A percentile compares a stretch with the other conserved stretches of the same genome.
phyloP scores from a whole-genome alignment of 495 filamentous ascomycete genomes.

The Penicillium manginii region DNA sequence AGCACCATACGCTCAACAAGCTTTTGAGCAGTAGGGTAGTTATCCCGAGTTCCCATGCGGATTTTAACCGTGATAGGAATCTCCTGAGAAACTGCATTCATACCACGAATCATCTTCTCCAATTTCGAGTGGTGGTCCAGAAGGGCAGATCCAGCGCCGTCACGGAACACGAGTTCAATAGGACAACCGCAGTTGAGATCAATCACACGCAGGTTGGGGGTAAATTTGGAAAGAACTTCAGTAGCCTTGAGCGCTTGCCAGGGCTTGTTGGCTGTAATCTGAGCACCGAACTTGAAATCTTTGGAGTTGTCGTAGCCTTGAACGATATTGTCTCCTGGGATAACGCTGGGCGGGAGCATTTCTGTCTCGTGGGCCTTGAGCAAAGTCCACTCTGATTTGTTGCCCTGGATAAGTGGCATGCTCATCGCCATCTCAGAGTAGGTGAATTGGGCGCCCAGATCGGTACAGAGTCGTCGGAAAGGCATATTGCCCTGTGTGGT shows the following conservation, averaged over 20 bases:
- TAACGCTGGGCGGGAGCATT: conserved; percentile 61
- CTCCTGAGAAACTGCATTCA: conserved; percentile 87
- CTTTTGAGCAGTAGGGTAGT: conserved; percentile 76
- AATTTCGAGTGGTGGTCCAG: conserved; percentile 81
- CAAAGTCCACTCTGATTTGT: conserved; percentile 91
- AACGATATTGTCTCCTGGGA: conserved; percentile 53
- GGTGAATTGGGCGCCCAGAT: conserved; percentile 87
- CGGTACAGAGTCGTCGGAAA: conserved; percentile 89
- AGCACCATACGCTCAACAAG: conserved; percentile 81
- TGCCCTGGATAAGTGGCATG: conserved; percentile 85
- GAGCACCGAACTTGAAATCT: conserved; percentile 86
- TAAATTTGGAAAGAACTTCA: conserved; percentile 73
- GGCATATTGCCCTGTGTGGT: conserved; percentile 98
- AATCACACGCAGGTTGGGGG: conserved; percentile 82
- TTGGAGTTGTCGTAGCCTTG: conserved; percentile 77
- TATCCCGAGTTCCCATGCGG: conserved; percentile 85
- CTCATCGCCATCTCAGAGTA: conserved; percentile 99
- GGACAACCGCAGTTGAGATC: conserved; percentile 97
- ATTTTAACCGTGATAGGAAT: conserved; percentile 94
- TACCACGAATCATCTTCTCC: conserved; percentile 89
- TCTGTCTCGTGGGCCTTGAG: conserved; percentile 89
- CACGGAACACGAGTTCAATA: conserved; percentile 86
- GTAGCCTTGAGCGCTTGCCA: conserved; percentile 86
- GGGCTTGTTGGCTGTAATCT: conserved; percentile 87
- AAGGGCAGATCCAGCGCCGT: conserved; percentile 91